Evolutionary conservation across 352 stramenopile species (phyloP).

Genomic region (Blastocystis sp.): DNA sequence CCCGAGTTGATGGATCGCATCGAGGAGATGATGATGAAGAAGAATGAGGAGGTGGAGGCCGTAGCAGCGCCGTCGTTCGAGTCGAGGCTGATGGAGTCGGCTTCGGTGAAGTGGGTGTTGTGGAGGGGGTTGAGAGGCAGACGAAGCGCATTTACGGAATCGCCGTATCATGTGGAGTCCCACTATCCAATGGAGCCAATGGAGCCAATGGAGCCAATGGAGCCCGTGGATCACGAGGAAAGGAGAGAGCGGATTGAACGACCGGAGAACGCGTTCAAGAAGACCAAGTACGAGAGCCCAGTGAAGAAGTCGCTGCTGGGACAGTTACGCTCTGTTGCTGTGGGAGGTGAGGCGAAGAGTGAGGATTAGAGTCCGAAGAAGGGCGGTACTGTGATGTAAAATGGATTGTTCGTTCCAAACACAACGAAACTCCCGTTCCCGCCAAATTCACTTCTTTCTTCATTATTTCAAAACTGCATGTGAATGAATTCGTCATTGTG

Average conservation of each 20-base stretch:
- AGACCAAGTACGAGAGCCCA: constrained; percentile 16
- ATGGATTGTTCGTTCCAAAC: constrained; percentile 12
- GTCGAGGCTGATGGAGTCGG: background rate
- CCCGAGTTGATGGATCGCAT: constrained; percentile 19
- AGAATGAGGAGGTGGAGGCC: background rate
- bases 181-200: background rate
- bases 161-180: background rate
- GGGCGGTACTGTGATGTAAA: background rate
- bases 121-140: background rate
- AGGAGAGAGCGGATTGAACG: background rate
- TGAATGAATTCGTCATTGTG: background rate
- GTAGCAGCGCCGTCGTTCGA: background rate
- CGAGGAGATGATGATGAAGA: constrained; percentile 34
- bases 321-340: constrained; percentile 18
- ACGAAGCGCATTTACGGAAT: background rate
- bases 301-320: constrained; percentile 42
- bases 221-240: background rate
- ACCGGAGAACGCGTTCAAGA: constrained; percentile 29
- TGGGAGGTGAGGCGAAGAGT: background rate
- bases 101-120: background rate
- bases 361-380: constrained; percentile 50
- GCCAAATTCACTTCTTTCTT: background rate
- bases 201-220: background rate
- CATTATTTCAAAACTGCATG: background rate
- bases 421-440: constrained; percentile 40